Conservation (phyloP, 495 filamentous ascomycete genomes). For the Pyrenopolyporus hunteri region DNA sequence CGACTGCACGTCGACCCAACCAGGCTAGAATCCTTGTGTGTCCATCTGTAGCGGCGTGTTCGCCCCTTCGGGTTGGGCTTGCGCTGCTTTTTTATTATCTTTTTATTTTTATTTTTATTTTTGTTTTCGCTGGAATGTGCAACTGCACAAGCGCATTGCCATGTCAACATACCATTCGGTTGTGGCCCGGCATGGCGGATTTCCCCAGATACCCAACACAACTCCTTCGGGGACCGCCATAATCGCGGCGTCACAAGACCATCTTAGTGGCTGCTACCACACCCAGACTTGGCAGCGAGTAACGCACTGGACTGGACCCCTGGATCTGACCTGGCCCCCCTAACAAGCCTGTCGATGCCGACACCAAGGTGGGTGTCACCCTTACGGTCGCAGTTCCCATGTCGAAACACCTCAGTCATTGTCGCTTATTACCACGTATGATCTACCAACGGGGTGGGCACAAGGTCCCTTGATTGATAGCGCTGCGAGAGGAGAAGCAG, state of each 20-base stretch:
- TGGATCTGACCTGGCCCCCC: slow-evolving; percentile 27
- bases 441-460: slow-evolving; percentile 14
- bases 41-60: slow-evolving; percentile 2
- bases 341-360: slow-evolving; percentile 10
- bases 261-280: slow-evolving; percentile 31
- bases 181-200: slow-evolving; percentile 37
- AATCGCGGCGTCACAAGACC: slow-evolving; percentile 36
- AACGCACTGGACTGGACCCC: slow-evolving; percentile 26
- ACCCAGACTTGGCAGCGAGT: slow-evolving; percentile 31
- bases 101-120: too few species aligned
- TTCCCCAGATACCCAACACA: slow-evolving; percentile 38
- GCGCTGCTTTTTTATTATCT: slow-evolving; percentile 3
- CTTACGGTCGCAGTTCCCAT: slow-evolving; percentile 13
- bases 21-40: not conserved
- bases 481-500: slow-evolving; percentile 3
- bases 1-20: slow-evolving; percentile 25
- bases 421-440: slow-evolving; percentile 6
- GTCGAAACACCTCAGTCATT: slow-evolving; percentile 26
- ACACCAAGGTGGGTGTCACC: slow-evolving; percentile 16
- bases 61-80: slow-evolving; percentile 6
- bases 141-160: slow-evolving; percentile 15
- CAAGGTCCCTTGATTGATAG: slow-evolving; percentile 5
- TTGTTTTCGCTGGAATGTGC: slow-evolving; percentile 28
- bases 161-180: slow-evolving; percentile 33
- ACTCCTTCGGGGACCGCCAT: slow-evolving; percentile 28